Percentiles rank a stretch among this genome's conserved stretches.
Conservation (phyloP, 2,329 filamentous ascomycete species). For the Hypoxylon sp. region DNA sequence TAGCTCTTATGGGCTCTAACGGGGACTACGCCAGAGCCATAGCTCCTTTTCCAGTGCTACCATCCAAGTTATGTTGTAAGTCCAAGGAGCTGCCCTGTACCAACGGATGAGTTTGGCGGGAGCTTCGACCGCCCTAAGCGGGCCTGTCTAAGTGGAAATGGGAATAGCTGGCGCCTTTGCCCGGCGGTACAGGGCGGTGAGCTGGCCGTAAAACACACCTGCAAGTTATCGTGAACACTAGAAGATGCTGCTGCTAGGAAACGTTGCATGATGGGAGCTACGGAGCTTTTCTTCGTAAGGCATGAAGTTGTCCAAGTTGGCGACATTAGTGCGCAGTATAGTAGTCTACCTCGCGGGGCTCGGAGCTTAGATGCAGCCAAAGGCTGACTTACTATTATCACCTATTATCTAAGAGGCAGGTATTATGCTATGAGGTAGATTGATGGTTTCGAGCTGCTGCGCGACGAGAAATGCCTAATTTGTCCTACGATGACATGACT, state of each 20-base stretch:
- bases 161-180: slow-evolving; percentile 23
- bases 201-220: slow-evolving; percentile 23
- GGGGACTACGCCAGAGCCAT: slow-evolving; percentile 3
- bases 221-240: slow-evolving; percentile 18
- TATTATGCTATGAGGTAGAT: not conserved
- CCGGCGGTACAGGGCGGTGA: slow-evolving; percentile 41
- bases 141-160: slow-evolving; percentile 23
- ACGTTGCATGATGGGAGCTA: slow-evolving; percentile 11
- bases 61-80: slow-evolving; percentile 9
- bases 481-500: slow-evolving; percentile 2
- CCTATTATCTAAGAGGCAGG: slow-evolving; percentile 1
- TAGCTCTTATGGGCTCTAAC: slow-evolving; percentile 7
- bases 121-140: slow-evolving; percentile 35
- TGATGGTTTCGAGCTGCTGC: slow-evolving; percentile 8
- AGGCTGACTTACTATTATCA: slow-evolving; percentile 5
- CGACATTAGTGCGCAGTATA: not conserved
- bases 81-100: slow-evolving; percentile 33
- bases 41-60: slow-evolving; percentile 7
- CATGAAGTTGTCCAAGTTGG: slow-evolving; percentile 17
- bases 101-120: slow-evolving; percentile 24
- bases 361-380: not conserved
- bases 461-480: slow-evolving; percentile 1
- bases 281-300: not conserved
- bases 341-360: slow-evolving; percentile 1
- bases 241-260: slow-evolving; percentile 13